phyloP scores from a whole-genome alignment of 2,329 filamentous ascomycete genomes.

The Anisogramma anomala region DNA sequence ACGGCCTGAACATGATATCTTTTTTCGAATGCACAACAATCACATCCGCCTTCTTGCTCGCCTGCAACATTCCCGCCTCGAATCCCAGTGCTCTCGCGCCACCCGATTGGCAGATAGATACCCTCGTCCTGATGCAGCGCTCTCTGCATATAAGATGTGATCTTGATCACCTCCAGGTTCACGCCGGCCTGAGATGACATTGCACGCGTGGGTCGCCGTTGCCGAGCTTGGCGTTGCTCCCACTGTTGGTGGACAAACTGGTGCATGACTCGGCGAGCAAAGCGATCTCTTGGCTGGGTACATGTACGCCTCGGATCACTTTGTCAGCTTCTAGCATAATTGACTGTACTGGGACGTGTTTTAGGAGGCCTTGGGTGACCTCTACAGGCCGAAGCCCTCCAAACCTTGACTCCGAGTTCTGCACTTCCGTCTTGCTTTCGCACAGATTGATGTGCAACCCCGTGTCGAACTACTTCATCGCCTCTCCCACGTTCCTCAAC shows the following conservation, averaged over 20 bases:
- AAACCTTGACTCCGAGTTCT: conserved; percentile 13
- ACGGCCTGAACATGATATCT: conserved; percentile 19
- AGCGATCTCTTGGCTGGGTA: conserved; percentile 16
- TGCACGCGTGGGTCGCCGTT: conserved; percentile 17
- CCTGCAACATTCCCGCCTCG: conserved; percentile 17
- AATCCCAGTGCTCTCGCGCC: conserved; percentile 17
- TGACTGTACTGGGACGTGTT: too few relatives aligned
- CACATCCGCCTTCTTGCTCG: conserved; percentile 18
- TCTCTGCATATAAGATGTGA: conserved; percentile 17
- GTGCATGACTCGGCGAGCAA: conserved; percentile 17
- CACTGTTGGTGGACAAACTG: conserved; percentile 15
- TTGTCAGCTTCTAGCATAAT: too few relatives aligned
- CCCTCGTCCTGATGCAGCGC: conserved; percentile 15
- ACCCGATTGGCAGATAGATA: conserved; percentile 14
- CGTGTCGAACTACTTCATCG: conserved; percentile 15
- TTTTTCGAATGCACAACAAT: conserved; percentile 19
- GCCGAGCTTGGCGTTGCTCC: conserved; percentile 18
- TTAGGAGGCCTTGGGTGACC: conserved; percentile 15
- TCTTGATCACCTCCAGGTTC: conserved; percentile 19
- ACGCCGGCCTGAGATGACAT: conserved; percentile 17
- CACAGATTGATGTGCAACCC: conserved; percentile 18
- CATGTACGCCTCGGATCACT: too few relatives aligned
- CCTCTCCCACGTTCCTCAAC: conserved; percentile 13
- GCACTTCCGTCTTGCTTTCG: conserved; percentile 16
- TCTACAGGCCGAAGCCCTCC: conserved; percentile 15